Base-by-base conservation (phyloP, 441 rosid genomes). In the Euphorbia corollata region DNA sequence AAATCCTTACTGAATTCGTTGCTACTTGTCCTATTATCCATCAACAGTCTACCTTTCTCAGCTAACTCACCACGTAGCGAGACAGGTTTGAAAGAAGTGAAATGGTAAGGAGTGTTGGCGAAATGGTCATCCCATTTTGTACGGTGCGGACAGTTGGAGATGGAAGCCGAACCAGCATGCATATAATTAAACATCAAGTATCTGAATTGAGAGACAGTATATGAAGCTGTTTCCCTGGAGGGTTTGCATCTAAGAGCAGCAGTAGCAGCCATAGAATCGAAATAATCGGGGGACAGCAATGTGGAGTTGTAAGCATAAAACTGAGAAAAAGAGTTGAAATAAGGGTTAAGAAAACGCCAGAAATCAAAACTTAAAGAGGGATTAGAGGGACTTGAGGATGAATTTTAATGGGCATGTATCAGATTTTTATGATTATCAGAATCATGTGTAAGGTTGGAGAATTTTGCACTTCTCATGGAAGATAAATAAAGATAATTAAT, bases 231-330 rank as follows among this genome's bases (percentile, higher is more conserved):
- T 71, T 80, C 89, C 60, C 81, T 78, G 2, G 86, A 78, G 23
- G 89, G 71, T 69, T 74, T 86, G 59, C 87, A 87, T 82, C 89
- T 85, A 69, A 94, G 82, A 18, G 86, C 89, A 27, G 89, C 86
- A 51, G 88, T 88, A 27, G 89, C 86, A 51, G 89, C 93, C 88
- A 87, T 85, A 77, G 81, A 63, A 63, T 61, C 73, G 75, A 76
- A 68, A 39, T 63, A 23, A 59, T 68, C 30, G 75, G 53, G 47
- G 72, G 41, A 62, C 72, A 71, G 23, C 7, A 6, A 50, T 13
- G 41, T 59, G 19, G 34, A 59, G 62, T 30, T 36, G 20, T 15
- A 32, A 16, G 30, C 39, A 59, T 27, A 30, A 58, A 58, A 11
- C 39, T 58, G n/a, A 34, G 23, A 27, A 11, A 34, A 24, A 12